These are phyloP conservation scores for Funneliformis mosseae DNA, from an alignment of 192 early-diverging fungal species.

Conservation along the genomic window DNA sequence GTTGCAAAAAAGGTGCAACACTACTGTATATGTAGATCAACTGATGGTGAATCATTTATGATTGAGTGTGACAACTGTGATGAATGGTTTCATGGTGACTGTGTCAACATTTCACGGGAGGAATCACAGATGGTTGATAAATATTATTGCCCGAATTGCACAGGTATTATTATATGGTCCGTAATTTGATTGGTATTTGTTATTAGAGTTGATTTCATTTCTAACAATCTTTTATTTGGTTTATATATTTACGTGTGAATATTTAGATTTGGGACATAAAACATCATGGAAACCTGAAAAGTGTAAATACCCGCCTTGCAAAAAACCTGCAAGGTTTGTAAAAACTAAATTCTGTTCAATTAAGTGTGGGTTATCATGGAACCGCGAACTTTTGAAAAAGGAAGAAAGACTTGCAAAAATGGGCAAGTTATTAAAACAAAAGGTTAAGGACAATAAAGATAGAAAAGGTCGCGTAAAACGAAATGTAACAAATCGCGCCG, in stretches of 20 bases:
- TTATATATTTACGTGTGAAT: neutral
- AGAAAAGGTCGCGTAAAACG: neutral
- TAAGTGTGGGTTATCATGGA: conserved; percentile 53
- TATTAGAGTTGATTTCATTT: conserved; percentile 11
- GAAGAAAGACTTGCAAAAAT: conserved; percentile 40
- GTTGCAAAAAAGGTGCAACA: conserved; percentile 31
- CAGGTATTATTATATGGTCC: conserved; percentile 42
- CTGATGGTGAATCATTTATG: conserved; percentile 63
- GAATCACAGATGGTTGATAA: conserved; percentile 61
- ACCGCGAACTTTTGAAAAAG: conserved; percentile 43
- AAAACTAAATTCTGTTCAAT: conserved; percentile 56
- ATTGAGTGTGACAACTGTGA: conserved; percentile 77
- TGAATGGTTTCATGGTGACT: conserved; percentile 78
- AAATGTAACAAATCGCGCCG: conserved; percentile 19
- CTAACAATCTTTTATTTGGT: neutral
- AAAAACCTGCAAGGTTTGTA: conserved; percentile 42
- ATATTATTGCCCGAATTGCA: conserved; percentile 66
- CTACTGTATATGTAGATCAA: conserved; percentile 66
- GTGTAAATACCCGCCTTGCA: conserved; percentile 51
- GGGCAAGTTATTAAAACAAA: neutral
- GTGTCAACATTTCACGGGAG: conserved; percentile 62
- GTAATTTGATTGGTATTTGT: neutral
- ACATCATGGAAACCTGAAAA: conserved; percentile 49
- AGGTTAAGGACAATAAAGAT: conserved; percentile 6
- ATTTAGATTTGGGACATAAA: conserved; percentile 49